Base-by-base conservation (phyloP, 2,329 filamentous ascomycete species). In the Penicillium sp. region DNA sequence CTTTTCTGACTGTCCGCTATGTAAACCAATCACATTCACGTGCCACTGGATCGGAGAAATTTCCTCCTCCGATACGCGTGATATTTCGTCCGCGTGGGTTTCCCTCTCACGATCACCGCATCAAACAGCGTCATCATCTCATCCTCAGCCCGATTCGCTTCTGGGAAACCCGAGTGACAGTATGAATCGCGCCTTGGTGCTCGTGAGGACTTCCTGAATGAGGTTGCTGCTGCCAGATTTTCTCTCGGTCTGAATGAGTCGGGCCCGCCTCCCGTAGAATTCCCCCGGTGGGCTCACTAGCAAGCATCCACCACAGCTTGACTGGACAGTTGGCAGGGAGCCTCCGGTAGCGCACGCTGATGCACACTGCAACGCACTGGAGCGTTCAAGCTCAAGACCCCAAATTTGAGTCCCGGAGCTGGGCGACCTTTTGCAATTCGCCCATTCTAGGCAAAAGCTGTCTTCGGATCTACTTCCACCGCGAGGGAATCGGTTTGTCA, bases 41-140 rank as follows among this genome's bases (percentile, higher is more conserved):
- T 8, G 43, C 34, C 34, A 36, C 35, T 45, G 34, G 43, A 41
- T 50, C 53, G 51, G 48, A 53, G 28, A 48, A 44, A 48, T 53
- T 47, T 49, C 9, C 32, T 43, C 18, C 48, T 51, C 48, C 52
- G 46, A 56, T 55, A 25, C 18, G 34, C 43, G 27, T 32, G 29
- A 32, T 32, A 11, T 36, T 27, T 13, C 43, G 27, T 37, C 29
- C 45, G 33, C 13, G 43, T 34, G n/a, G 18, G 18, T 38, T 26
- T 37, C 40, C 13, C 8, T 27, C 28, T 29, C 29, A 11, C n/a
- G 24, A 24, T 29, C 29, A 11, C n/a, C 24, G 40, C 43, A 26
- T 33, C 36, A 12, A 27, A 33, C 25, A 32, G 42, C 42, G 33
- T 35, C 28, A 35, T 25, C 18, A 13, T 40, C 24, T 8, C 42